These are phyloP conservation scores for Dactylellina drechsleri DNA, from an alignment of 2,329 filamentous ascomycete genomes.

Conservation along the genomic window DNA sequence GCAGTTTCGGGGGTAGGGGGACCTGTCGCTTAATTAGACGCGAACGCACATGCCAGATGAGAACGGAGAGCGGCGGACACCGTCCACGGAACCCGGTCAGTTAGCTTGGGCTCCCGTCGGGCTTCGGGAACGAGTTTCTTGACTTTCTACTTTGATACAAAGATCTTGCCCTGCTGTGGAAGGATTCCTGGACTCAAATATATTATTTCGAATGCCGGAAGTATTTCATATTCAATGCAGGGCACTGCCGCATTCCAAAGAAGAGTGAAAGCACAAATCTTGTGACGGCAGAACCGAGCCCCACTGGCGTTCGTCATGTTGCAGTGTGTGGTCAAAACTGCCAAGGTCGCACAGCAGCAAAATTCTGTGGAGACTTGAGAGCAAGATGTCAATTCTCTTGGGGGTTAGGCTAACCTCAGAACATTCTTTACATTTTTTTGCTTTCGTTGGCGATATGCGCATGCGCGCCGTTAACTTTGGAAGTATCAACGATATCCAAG, in stretches of 20 bases:
- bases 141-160: conserved; percentile 22
- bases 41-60: conserved; percentile 30
- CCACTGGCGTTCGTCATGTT: conserved; percentile 44
- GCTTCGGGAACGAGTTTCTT: conserved; percentile 18
- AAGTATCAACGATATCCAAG: background rate
- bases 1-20: conserved; percentile 9
- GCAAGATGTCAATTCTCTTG: conserved; percentile 1
- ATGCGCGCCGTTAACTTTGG: background rate
- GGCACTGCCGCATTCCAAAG: conserved; percentile 44
- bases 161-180: background rate
- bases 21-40: conserved; percentile 52
- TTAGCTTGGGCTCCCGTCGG: conserved; percentile 17
- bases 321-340: conserved; percentile 26
- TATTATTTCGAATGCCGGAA: conserved; percentile 2
- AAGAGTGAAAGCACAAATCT: background rate
- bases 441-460: no score
- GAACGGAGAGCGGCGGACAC: conserved; percentile 49
- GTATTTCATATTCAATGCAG: conserved; percentile 36
- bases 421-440: background rate
- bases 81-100: conserved; percentile 15
- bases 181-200: background rate
- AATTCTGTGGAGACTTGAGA: no score
- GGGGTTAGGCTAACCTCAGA: background rate
- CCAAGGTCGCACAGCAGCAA: conserved; percentile 43
- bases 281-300: conserved; percentile 41